phyloP scores from a whole-genome alignment of 2,329 filamentous ascomycete genomes.

The Cytospora chrysosperma region DNA sequence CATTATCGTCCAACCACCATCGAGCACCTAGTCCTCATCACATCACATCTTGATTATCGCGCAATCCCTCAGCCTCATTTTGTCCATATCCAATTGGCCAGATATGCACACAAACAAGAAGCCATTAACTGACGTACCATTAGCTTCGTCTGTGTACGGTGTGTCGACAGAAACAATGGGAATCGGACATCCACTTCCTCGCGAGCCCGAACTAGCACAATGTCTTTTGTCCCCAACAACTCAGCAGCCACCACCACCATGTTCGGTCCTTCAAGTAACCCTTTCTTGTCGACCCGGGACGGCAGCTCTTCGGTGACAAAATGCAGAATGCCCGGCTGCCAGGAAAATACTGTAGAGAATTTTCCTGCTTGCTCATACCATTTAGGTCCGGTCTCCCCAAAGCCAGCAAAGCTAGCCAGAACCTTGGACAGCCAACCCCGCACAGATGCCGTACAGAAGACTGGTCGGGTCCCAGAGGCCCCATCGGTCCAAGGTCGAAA shows the following conservation, averaged over 20 bases:
- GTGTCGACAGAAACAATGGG: conserved; percentile 16
- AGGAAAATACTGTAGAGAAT: conserved; percentile 1
- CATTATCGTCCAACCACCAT: neutral
- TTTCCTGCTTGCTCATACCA: conserved; percentile 18
- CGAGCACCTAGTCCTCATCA: neutral
- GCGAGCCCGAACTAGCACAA: neutral
- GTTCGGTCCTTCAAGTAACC: conserved; percentile 14
- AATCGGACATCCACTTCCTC: conserved; percentile 8
- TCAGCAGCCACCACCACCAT: neutral
- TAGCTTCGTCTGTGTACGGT: conserved; percentile 22
- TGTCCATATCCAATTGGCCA: neutral
- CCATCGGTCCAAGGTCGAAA: conserved; percentile 4
- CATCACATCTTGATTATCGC: neutral
- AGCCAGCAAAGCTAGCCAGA: neutral
- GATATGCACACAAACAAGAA: neutral
- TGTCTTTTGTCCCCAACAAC: neutral
- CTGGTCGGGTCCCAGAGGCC: conserved; percentile 6
- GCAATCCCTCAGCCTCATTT: neutral
- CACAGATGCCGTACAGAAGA: neutral
- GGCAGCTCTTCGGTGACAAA: conserved; percentile 19
- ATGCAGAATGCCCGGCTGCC: conserved; percentile 19
- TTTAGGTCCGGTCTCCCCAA: conserved; percentile 9
- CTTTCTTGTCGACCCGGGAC: conserved; percentile 15
- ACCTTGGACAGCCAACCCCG: neutral
- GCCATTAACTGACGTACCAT: conserved; percentile 1